These are phyloP conservation scores for Pleodorina starrii DNA, from an alignment of 139 green algal genomes.

Conservation along the genomic window DNA sequence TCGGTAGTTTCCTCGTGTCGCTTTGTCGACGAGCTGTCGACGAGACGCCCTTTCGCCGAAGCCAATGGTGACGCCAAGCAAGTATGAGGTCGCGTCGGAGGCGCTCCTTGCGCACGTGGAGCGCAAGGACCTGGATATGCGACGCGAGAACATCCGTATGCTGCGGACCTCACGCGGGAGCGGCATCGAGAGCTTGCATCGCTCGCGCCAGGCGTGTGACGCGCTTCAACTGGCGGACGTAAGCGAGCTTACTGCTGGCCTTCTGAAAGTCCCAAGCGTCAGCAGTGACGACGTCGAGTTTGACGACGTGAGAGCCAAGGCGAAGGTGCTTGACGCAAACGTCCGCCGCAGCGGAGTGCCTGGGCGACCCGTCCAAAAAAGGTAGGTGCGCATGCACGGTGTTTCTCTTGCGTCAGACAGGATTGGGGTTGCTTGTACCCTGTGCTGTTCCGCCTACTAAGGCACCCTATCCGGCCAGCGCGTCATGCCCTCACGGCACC, in stretches of 20 bases:
- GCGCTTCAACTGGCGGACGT: not conserved
- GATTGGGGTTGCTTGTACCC: too few species aligned
- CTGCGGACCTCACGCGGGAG: not conserved
- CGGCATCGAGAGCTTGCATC: not conserved
- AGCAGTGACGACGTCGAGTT: slow-evolving; percentile 9
- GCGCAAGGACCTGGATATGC: not conserved
- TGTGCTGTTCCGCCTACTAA: too few species aligned
- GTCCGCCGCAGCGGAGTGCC: too few species aligned
- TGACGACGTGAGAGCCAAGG: not conserved
- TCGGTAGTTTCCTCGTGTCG: too few species aligned
- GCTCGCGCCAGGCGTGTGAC: not conserved
- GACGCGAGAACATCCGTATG: not conserved
- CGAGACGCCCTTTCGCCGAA: not conserved
- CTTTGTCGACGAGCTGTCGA: not conserved
- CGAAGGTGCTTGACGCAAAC: too few species aligned
- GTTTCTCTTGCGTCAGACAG: too few species aligned
- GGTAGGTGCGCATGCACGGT: too few species aligned
- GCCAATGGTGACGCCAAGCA: slow-evolving; percentile 25
- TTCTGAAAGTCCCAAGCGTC: not conserved
- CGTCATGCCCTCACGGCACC: too few species aligned
- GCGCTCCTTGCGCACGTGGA: not conserved
- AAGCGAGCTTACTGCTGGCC: not conserved
- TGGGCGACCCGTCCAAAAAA: too few species aligned
- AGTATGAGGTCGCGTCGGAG: slow-evolving; percentile 17
- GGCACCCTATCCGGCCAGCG: too few species aligned